Base-by-base conservation (phyloP, 202 grass and related monocot species). In the Zizania palustris region DNA sequence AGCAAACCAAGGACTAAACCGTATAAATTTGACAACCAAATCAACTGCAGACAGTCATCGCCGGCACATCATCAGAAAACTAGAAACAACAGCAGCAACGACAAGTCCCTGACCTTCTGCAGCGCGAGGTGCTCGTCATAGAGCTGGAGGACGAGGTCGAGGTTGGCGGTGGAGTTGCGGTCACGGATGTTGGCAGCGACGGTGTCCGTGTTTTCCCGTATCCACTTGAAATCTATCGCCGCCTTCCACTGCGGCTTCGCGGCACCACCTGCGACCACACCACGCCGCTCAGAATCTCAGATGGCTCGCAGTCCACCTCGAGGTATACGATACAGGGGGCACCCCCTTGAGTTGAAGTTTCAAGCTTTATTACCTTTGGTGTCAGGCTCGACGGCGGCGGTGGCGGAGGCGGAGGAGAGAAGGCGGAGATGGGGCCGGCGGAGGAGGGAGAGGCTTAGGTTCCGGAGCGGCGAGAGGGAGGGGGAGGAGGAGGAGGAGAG, bases 151-250 rank as follows among this genome's bases (percentile, higher is more conserved):
- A 97, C 87, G 43, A 94, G 83, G 42, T 90, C 89, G 39, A 98
- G 82, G 77, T 98, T 90, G 28, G 91, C 91, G 39, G 45, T 69
- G 5, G 91, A 94, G 34, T 94, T 98, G 73, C 91, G 79, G 53
- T 60, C 76, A 16, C 45, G 78, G 33, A 98, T 94, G 45, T 98
- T 98, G 51, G 72, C 74, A 0, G 89, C 85, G 6, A 94, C 87
- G 5, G 74, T 67, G 16, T 92, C 89, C 85, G 69, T 85, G 77
- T 98, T 98, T 9, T 98, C 95, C 67, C 91, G 84, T 74, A 94
- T 98, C 95, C 89, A 94, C 75, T 98, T 98, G 95, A 98, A 98
- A 70, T 98, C 95, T 63, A 98, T 92, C 56, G 95, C 80, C 7
- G 95, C 89, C 80, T 86, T 98, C 95, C 95, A 98, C 48, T 87